Base-by-base conservation (phyloP, 1,284 basidiomycete genomes). In the Puccinia hordei region DNA sequence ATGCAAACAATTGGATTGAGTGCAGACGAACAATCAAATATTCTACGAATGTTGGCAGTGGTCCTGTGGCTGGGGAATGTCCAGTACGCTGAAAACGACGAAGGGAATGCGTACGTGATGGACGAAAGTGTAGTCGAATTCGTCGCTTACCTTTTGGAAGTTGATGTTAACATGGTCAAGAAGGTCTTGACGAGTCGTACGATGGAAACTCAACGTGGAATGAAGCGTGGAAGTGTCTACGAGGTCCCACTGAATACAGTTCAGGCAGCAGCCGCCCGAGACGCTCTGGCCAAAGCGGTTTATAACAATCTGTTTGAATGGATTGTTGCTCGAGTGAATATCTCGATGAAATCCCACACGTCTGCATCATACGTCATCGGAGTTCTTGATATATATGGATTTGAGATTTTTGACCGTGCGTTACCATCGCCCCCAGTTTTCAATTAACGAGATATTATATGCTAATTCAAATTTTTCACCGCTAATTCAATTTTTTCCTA, bases 281-380 rank as follows among this genome's bases (percentile, higher is more conserved):
- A 99, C 87, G 97, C 97, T 0, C 88, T 99, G 46, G 88, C 95
- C 8, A 98, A 99, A 86, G 97, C 95, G 13, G 91, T 99, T 81
- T 99, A 99, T 87, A 98, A 97, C 88, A 98, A 98, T 86, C 88
- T 99, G 27, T 99, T 99, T 86, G 96, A 99, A 85, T 99, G 97
- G 97, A 99, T 99, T 83, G 97, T 99, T 49, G 92, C 93, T 30
- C 91, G 95, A 81, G 90, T 99, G 85, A 99, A 99, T 85, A 87
- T 93, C 30, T 98, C 95, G 6, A 97, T 99, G 94, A 95, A 95
- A 85, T 90, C 95, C 22, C 90, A 92, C 55, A 86, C 88, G 68
- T 87, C 90, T 12, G 88, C 90, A 63, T 88, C 92, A n/a, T 93
- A 95, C 82, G 89, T 98, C 78, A 94, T 99, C 82, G 97, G 97